Base-by-base conservation (phyloP, 139 green algal genomes). In the Zygnema circumcarinatum region DNA sequence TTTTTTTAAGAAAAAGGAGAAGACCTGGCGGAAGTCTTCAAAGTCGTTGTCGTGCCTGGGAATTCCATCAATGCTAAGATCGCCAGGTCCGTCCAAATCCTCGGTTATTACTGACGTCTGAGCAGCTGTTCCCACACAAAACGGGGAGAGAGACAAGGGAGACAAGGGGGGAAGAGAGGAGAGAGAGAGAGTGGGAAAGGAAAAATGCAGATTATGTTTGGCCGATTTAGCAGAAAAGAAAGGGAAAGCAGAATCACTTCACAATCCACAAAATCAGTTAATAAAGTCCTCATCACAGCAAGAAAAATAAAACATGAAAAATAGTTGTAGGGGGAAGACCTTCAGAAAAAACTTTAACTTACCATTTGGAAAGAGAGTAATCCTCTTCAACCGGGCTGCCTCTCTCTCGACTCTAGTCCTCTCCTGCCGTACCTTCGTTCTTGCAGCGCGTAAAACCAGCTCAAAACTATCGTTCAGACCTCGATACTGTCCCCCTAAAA, bases 11-110 rank as follows among this genome's bases (percentile, higher is more conserved):
- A n/a, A n/a, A n/a, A n/a, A n/a, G n/a, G n/a, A n/a, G n/a, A n/a
- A n/a, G n/a, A n/a, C n/a, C n/a, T n/a, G n/a, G n/a, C n/a, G n/a
- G n/a, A n/a, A n/a, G n/a, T 87, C 62, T 25, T 36, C 83, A 1
- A 81, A 32, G 87, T 95, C 93, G 80, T 95, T 95, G 89, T 95
- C 92, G 72, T 95, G 92, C 3, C 93, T 52, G 38, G 41, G 73
- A 1, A 25, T 25, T n/a, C 81, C 81, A n/a, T 52, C 25, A 29
- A 74, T 33, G 67, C 81, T 87, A 22, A 87, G 81, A n/a, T 87
- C 56, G 2, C 81, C 81, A 29, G 81, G 81, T 67, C 81, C 81
- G 33, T 87, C 81, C 74, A 81, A 47, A 81, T 73, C 39, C 74
- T 81, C 39, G 68, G 38, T 36, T 16, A 11, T 1, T 1, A 38